Evolutionary conservation across 805 yeast species (phyloP).

Genomic region (Aciculoconidium aculeatum): DNA sequence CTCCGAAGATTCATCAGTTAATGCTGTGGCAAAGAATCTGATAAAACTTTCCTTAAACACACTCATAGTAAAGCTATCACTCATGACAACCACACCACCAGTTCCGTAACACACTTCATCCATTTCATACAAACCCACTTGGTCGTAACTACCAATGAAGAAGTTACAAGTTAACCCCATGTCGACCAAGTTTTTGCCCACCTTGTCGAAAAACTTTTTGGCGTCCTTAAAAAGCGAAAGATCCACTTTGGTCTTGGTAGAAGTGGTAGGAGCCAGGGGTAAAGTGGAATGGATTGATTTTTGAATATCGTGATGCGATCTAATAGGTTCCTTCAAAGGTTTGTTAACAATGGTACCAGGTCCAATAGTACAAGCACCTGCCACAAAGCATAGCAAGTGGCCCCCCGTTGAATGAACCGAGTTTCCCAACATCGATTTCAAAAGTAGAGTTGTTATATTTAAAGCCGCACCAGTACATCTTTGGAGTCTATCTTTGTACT

Average conservation of each 20-base stretch:
- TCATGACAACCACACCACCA: conserved; percentile 58
- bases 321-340: conserved; percentile 53
- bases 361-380: conserved; percentile 63
- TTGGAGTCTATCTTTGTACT: conserved; percentile 40
- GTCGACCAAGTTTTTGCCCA: conserved; percentile 43
- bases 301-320: conserved; percentile 60
- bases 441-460: conserved; percentile 38
- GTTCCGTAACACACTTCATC: conserved; percentile 49
- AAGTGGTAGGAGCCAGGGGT: conserved; percentile 27
- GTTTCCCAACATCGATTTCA: conserved; percentile 33
- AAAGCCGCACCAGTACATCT: conserved; percentile 60
- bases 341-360: conserved; percentile 57
- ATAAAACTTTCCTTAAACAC: conserved; percentile 62
- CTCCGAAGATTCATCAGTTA: conserved; percentile 14
- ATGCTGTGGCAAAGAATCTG: conserved; percentile 44
- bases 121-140: conserved; percentile 65
- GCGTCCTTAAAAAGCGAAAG: conserved; percentile 30
- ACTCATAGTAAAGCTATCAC: conserved; percentile 62
- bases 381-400: conserved; percentile 48
- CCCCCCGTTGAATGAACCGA: conserved; percentile 43
- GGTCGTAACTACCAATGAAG: conserved; percentile 65
- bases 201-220: conserved; percentile 39
- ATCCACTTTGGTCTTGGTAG: conserved; percentile 28
- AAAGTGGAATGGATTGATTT: conserved; percentile 34
- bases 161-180: conserved; percentile 53